Evolutionary conservation across 345 rosid genomes (phyloP).

Genomic region (Mangifera indica): DNA sequence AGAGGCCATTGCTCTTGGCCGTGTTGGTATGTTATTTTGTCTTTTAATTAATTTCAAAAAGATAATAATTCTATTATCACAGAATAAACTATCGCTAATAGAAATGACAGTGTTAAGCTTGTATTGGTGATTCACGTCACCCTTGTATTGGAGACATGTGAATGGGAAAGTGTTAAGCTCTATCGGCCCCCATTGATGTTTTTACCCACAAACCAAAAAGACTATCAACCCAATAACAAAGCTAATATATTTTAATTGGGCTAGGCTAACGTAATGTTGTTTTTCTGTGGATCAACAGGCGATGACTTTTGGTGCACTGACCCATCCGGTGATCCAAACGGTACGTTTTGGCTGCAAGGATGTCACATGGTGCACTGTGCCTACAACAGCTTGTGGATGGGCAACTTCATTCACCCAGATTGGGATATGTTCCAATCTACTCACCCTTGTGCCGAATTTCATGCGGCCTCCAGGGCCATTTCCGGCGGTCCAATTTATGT

Average conservation of each 20-base stretch:
- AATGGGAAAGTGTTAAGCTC: no score
- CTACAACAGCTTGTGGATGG: conserved; percentile 99
- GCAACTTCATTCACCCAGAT: conserved; percentile 96
- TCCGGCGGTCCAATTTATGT: conserved; percentile 92
- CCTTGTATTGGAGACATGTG: no score
- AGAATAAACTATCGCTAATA: no score
- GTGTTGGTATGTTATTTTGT: conserved; percentile 77
- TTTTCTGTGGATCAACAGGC: conserved; percentile 44
- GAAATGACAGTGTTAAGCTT: no score
- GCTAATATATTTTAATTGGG: no score
- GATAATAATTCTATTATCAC: no score
- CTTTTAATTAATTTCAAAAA: no score
- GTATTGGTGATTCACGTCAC: no score
- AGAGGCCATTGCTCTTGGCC: conserved; percentile 92
- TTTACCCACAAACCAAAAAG: no score
- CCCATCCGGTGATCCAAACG: conserved; percentile 95
- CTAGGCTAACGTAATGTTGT: no score
- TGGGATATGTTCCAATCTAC: conserved; percentile 99
- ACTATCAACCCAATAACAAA: no score
- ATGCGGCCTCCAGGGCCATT: conserved; percentile 94
- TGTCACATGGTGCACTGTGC: conserved; percentile 99
- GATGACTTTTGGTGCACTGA: conserved; percentile 99
- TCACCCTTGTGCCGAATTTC: conserved; percentile 93
- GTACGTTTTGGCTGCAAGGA: conserved; percentile 96
- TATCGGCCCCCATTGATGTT: no score